Percentiles rank a stretch among this genome's conserved stretches.
phyloP scores from a whole-genome alignment of 441 rosid genomes.

The Croton setiger region DNA sequence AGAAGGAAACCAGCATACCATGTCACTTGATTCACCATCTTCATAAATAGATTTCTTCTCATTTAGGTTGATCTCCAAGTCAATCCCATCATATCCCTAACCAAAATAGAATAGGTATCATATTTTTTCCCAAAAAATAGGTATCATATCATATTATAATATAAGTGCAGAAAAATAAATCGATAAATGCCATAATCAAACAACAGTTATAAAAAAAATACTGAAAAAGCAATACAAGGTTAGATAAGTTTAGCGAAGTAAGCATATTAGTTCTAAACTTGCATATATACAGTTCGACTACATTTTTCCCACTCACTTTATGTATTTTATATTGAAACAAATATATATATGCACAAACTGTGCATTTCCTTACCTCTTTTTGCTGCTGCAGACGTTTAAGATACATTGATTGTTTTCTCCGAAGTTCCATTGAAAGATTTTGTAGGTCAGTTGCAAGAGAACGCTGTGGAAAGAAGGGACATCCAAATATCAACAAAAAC shows the following conservation, averaged over 20 bases:
- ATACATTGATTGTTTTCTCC: slow-evolving; percentile 74
- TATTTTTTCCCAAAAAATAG: background rate
- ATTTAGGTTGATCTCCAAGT: slow-evolving; percentile 62
- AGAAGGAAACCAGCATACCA: slow-evolving; percentile 34
- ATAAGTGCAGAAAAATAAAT: background rate
- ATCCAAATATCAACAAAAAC: slow-evolving; percentile 18
- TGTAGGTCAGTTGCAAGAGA: slow-evolving; percentile 88
- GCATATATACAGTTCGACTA: background rate
- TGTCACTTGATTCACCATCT: slow-evolving; percentile 58
- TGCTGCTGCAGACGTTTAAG: slow-evolving; percentile 74
- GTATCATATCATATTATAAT: background rate
- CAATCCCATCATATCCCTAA: slow-evolving; percentile 60
- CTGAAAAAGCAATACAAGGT: slow-evolving; percentile 6
- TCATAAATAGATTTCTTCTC: slow-evolving; percentile 49
- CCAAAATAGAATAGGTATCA: slow-evolving; percentile 11
- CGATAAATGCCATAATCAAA: background rate
- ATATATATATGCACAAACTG: background rate
- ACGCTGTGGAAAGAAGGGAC: slow-evolving; percentile 39
- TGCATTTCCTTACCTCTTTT: slow-evolving; percentile 46
- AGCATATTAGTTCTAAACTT: background rate
- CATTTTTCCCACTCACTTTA: background rate
- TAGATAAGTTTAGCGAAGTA: slow-evolving; percentile 5
- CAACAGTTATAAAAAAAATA: background rate
- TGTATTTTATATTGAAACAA: background rate
- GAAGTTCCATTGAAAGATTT: slow-evolving; percentile 73